Evolutionary conservation across 768 basidiomycete species (phyloP).

Genomic region (Tylopilus balloui): DNA sequence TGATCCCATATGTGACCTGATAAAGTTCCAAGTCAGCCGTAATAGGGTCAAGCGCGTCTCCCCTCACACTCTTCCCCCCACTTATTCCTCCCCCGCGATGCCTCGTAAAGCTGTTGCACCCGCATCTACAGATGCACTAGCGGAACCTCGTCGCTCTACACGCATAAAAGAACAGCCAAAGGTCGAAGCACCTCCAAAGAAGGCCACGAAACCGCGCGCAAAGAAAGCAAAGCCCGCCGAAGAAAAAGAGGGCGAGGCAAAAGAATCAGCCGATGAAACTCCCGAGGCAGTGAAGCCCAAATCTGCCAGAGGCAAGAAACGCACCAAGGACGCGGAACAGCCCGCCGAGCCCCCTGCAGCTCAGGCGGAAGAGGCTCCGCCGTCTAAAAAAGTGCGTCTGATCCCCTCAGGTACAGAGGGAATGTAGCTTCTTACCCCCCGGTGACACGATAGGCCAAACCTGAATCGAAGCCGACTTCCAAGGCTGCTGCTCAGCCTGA

Average conservation of each 20-base stretch:
- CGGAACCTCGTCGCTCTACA: slow-evolving; percentile 64
- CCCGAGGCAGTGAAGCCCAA: slow-evolving; percentile 38
- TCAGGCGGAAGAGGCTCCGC: slow-evolving; percentile 42
- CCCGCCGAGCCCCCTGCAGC: slow-evolving; percentile 33
- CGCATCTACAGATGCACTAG: slow-evolving; percentile 31
- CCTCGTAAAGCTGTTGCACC: slow-evolving; percentile 64
- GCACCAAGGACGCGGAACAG: slow-evolving; percentile 39
- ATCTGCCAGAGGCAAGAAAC: slow-evolving; percentile 53
- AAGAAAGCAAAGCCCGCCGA: slow-evolving; percentile 39
- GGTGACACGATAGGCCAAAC: slow-evolving; percentile 36
- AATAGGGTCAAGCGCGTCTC: slow-evolving; percentile 33
- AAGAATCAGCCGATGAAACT: slow-evolving; percentile 31
- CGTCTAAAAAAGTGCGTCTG: slow-evolving; percentile 59
- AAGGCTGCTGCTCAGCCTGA: slow-evolving; percentile 31
- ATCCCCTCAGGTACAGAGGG: slow-evolving; percentile 2
- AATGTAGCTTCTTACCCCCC: not conserved
- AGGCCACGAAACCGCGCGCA: slow-evolving; percentile 58
- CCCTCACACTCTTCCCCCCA: slow-evolving; percentile 17
- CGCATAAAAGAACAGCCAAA: slow-evolving; percentile 74
- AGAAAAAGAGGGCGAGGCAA: slow-evolving; percentile 44
- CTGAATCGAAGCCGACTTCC: slow-evolving; percentile 31
- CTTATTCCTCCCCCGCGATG: slow-evolving; percentile 37
- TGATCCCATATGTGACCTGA: slow-evolving; percentile 27
- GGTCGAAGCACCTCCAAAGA: slow-evolving; percentile 47
- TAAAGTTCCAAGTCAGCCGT: slow-evolving; percentile 34